Evolutionary conservation across 306 rosid genomes (phyloP), one percentile per base, ranked within the genome.

Genomic region (Dicorynia guianensis): DNA sequence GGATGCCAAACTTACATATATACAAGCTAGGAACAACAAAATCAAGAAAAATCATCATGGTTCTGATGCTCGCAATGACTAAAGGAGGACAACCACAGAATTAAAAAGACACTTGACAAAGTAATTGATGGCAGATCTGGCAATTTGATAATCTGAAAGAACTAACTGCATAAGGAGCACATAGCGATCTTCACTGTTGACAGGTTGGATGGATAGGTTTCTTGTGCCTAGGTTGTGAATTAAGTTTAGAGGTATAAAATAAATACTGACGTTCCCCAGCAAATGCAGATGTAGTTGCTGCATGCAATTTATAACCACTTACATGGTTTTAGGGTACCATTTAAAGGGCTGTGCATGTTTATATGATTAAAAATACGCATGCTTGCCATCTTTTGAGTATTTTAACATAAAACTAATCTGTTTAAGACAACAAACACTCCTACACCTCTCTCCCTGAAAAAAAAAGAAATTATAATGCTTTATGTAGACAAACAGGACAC

Each of bases 361-460:
- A 25, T 25, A 25, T 25, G 30, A 25, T 25, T 25, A 25, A 25
- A 25, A 25, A 25, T 25, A 25, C 13, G 11, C 0, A 47, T 47
- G 18, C 53, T 47, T 53, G 38, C 57, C 8, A 25, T 20, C 69
- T 34, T 55, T 36, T 33, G 15, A 12, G 25, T 9, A 59, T 66
- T 20, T 65, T 33, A 59, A 8, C 34, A 15, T 14, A 63, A 39
- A 59, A 49, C 39, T 58, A 67, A 68, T 40, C 40, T 11, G 19
- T 13, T 44, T 44, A 62, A 68, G 53, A 62, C 53, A 73, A 62
- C 65, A 64, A 61, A 43, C 19, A 20, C 54, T 78, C 42, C 42
- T 25, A 11, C 49, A 13, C 14, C 17, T 40, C 30, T 34, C 33
- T 39, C 47, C 6, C 63, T 43, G 18, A 2, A 2, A 2, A 25